phyloP scores from a whole-genome alignment of 1,284 basidiomycete species.

The Inonotus obliquus region DNA sequence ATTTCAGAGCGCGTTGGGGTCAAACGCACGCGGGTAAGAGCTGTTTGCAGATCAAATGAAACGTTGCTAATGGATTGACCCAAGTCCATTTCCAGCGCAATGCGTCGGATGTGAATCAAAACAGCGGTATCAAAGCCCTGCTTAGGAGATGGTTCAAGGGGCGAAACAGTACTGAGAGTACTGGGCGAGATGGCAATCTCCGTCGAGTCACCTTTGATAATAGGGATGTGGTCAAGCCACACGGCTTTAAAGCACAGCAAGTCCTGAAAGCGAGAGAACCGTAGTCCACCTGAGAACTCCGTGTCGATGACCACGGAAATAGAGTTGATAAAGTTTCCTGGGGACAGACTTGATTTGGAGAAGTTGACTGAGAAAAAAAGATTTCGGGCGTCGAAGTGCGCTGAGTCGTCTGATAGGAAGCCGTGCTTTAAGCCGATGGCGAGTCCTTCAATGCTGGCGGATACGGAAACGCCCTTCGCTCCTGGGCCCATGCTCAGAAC shows the following conservation, averaged over 20 bases:
- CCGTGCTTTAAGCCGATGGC: slow-evolving; percentile 76
- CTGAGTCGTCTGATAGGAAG: slow-evolving; percentile 75
- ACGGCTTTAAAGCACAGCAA: slow-evolving; percentile 87
- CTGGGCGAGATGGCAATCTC: slow-evolving; percentile 22
- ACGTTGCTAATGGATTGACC: slow-evolving; percentile 68
- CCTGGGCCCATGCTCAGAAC: slow-evolving; percentile 72
- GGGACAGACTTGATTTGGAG: slow-evolving; percentile 41
- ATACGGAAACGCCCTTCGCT: slow-evolving; percentile 63
- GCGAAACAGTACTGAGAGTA: slow-evolving; percentile 17
- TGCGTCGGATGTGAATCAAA: slow-evolving; percentile 64
- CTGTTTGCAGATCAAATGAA: slow-evolving; percentile 58
- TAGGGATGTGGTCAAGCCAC: slow-evolving; percentile 81
- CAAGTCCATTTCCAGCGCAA: slow-evolving; percentile 72
- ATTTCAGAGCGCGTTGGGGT: slow-evolving; percentile 55
- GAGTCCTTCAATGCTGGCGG: slow-evolving; percentile 75
- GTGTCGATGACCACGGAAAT: slow-evolving; percentile 72
- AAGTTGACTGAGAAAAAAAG: slow-evolving; percentile 70
- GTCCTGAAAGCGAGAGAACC: slow-evolving; percentile 80
- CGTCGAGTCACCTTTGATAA: slow-evolving; percentile 46
- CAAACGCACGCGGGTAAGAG: slow-evolving; percentile 56
- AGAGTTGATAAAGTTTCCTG: slow-evolving; percentile 42
- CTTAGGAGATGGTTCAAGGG: slow-evolving; percentile 26
- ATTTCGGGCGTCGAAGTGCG: slow-evolving; percentile 69
- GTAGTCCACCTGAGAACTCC: slow-evolving; percentile 66
- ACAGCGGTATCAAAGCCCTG: slow-evolving; percentile 55